Evolutionary conservation across 257 asterid genomes (phyloP), one percentile per base, ranked within the genome.

Genomic region (Ilex asprella): DNA sequence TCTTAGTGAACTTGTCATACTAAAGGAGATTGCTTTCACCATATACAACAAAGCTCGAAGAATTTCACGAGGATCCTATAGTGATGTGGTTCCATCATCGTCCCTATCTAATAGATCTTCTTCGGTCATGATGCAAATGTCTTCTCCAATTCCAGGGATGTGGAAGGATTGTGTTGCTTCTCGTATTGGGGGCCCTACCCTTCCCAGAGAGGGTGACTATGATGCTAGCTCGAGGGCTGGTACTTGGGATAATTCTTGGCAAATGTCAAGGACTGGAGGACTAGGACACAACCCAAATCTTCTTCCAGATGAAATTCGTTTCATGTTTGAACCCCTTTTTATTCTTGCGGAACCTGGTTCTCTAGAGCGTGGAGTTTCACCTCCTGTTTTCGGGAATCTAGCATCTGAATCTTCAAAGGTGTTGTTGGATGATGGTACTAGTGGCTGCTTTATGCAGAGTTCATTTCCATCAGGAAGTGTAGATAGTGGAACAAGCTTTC

Each of bases 231-330:
- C 86, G 83, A 84, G 98, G 80, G 81, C 85, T 9, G 84, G 86
- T 68, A 70, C 85, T 63, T 93, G 99, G 97, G 99, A 93, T 60
- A 89, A 77, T 81, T 85, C 97, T 12, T 93, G 99, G 99, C 97
- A 85, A 81, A 67, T 84, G 46, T 78, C 84, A 54, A 85, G 97
- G 76, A 60, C 81, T 62, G 90, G 97, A 61, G 94, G 82, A 65
- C 82, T 79, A 60, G 97, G 91, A 63, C 65, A 70, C 16, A 96
- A 91, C 63, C 80, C 86, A 47, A 84, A 70, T 77, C 80, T 75
- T 67, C 81, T 73, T 64, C 84, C 73, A 59, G 95, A 87, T 64
- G 97, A 89, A 64, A 61, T 71, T 55, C 96, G 92, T 61, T 89
- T 86, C 77, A 68, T 93, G 76, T 93, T 89, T 73, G 99, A 93